These are phyloP conservation scores for Cucurbita maxima DNA, from an alignment of 306 rosid species.

Conservation along the genomic window DNA sequence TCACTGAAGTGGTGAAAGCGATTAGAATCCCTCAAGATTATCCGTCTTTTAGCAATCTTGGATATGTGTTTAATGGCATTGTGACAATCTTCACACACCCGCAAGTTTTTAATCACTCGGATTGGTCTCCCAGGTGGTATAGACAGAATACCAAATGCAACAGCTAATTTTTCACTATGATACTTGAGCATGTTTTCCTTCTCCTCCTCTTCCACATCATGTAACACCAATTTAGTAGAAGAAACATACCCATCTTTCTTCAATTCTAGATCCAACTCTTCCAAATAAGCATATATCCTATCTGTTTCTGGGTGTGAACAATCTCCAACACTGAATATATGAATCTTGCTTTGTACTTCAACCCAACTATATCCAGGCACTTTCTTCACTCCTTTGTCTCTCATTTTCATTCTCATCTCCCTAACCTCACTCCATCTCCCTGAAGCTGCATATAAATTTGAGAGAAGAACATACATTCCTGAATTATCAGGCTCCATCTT, in stretches of 20 bases:
- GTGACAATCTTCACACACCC: slow-evolving; percentile 79
- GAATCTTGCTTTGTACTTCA: slow-evolving; percentile 62
- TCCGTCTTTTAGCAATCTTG: slow-evolving; percentile 58
- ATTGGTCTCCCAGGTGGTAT: slow-evolving; percentile 72
- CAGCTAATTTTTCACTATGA: slow-evolving; percentile 86
- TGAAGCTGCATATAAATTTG: slow-evolving; percentile 77
- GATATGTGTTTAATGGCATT: slow-evolving; percentile 73
- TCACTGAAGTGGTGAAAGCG: slow-evolving; percentile 76
- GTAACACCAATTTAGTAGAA: slow-evolving; percentile 67
- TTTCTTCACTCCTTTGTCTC: slow-evolving; percentile 58
- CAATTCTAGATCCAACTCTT: slow-evolving; percentile 57
- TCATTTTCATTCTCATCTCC: slow-evolving; percentile 63
- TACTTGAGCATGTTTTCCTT: slow-evolving; percentile 65
- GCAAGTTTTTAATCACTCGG: slow-evolving; percentile 67
- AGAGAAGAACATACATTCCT: slow-evolving; percentile 81
- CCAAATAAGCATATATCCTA: slow-evolving; percentile 55
- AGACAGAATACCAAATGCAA: slow-evolving; percentile 68
- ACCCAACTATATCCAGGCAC: slow-evolving; percentile 82
- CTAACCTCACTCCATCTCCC: slow-evolving; percentile 76
- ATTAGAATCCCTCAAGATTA: slow-evolving; percentile 66
- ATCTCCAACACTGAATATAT: slow-evolving; percentile 60
- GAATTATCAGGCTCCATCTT: slow-evolving; percentile 75
- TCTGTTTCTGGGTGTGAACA: slow-evolving; percentile 49
- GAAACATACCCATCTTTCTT: slow-evolving; percentile 67
- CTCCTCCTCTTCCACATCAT: slow-evolving; percentile 91